Conservation (phyloP, 371 early-diverging fungal genomes). For the Syncephalis plumigaleata region DNA sequence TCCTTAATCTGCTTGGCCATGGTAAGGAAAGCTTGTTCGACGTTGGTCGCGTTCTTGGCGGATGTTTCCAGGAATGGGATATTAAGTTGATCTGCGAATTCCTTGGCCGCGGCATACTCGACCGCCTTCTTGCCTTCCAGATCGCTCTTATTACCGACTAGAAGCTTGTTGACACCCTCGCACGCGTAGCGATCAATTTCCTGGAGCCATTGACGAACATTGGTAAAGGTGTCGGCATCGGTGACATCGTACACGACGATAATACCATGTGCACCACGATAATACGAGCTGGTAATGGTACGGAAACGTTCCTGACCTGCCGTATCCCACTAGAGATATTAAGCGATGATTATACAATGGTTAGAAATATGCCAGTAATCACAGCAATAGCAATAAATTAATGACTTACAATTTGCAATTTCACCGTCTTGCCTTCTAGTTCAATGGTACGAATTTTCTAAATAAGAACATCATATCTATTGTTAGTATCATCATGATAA, state of each 20-base stretch:
- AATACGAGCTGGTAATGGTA: conserved; percentile 97
- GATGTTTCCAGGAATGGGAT: conserved; percentile 90
- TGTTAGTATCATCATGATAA: not conserved
- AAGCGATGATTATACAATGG: no score
- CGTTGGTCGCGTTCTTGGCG: conserved; percentile 85
- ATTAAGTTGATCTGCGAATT: conserved; percentile 67
- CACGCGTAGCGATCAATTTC: conserved; percentile 96
- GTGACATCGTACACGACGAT: conserved; percentile 98
- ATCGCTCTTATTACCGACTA: conserved; percentile 99
- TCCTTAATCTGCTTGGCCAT: conserved; percentile 80
- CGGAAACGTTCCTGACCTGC: conserved; percentile 99
- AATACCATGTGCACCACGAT: conserved; percentile 97
- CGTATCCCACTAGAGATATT: conserved; percentile 79
- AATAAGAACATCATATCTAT: not conserved
- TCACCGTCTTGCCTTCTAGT: conserved; percentile 94
- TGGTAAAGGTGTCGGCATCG: conserved; percentile 85
- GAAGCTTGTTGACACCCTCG: conserved; percentile 80
- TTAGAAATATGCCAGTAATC: not conserved
- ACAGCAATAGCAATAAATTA: not conserved
- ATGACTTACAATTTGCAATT: conserved; percentile 72
- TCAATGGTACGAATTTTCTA: conserved; percentile 98
- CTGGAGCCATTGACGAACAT: conserved; percentile 89
- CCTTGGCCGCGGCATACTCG: conserved; percentile 57
- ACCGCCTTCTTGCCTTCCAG: conserved; percentile 76
- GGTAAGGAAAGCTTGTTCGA: conserved; percentile 91